Conservation (phyloP, 495 filamentous ascomycete genomes). For the Penicillium nucicola region DNA sequence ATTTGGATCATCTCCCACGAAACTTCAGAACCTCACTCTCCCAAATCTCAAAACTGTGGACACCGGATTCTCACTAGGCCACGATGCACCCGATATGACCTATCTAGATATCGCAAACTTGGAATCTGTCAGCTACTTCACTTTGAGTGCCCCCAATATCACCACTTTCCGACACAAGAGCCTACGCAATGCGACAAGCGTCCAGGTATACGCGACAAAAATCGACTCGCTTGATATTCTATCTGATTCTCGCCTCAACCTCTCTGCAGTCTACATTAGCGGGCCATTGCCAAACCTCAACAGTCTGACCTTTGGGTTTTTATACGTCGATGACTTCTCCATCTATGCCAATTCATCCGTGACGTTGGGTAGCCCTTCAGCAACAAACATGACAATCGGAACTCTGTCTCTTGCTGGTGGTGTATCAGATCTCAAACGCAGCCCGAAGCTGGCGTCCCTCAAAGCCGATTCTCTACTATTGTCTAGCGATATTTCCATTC, state of each 20-base stretch:
- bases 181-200: not conserved
- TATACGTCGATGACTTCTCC: not conserved
- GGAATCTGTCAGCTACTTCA: not conserved
- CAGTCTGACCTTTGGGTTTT: not conserved
- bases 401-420: not conserved
- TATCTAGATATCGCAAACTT: constrained; percentile 6
- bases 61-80: not conserved
- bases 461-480: not conserved
- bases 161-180: constrained; percentile 1
- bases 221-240: constrained; percentile 6
- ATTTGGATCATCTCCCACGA: not conserved
- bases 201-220: not conserved
- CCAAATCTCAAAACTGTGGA: not conserved
- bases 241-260: not conserved
- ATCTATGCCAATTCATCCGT: not conserved
- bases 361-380: not conserved
- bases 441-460: not conserved
- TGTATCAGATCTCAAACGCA: not conserved
- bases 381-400: constrained; percentile 1
- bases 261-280: not conserved
- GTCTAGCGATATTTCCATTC: not conserved
- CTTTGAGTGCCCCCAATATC: not conserved
- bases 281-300: constrained; percentile 4
- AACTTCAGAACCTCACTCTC: not conserved
- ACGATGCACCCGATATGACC: not conserved